Evolutionary conservation across 1,284 basidiomycete species (phyloP), one percentile per base, ranked within the genome.

Genomic region (Boletus smithii): DNA sequence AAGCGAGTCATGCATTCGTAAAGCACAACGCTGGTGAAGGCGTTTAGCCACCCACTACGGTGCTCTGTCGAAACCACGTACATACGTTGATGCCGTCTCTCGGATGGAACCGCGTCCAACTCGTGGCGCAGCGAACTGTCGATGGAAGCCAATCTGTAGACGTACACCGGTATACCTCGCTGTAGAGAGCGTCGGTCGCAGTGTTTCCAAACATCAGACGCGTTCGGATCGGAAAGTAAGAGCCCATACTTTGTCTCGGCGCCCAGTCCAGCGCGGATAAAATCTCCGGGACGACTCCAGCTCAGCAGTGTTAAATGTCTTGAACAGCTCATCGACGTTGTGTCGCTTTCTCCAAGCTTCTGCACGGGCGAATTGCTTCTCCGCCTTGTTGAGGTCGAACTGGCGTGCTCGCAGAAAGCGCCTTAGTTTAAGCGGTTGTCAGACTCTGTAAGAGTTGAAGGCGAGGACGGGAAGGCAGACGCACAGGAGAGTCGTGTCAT

Each of bases 181-280:
- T 88, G 56, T 5, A 35, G 8, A 31, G 8, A 26, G 30, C 22
- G 14, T 29, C 33, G n/a, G 36, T 54, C 38, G 13, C 23, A n/a
- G n/a, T n/a, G n/a, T n/a, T n/a, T n/a, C n/a, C n/a, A n/a, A 30
- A 8, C 6, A 42, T 23, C 24, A 35, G 17, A 43, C n/a, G 27
- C 40, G 14, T 27, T 30, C 49, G 33, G 42, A 30, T 26, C 6
- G 4, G 20, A 18, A 27, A 38, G n/a, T 9, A 38, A 20, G 17
- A n/a, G 23, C 5, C 34, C 70, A 8, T 54, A 80, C 86, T 71
- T 82, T 86, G 60, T 88, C 83, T 58, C 86, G 71, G 46, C 83
- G 72, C 2, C 87, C 88, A 1, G 86, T 90, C 85, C 85, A 90
- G 29, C 83, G 74, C 2, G 88, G 85, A 68, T 89, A 89, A 51